These are phyloP conservation scores for Amanita polypyramis DNA, from an alignment of 768 basidiomycete genomes.

Conservation along the genomic window DNA sequence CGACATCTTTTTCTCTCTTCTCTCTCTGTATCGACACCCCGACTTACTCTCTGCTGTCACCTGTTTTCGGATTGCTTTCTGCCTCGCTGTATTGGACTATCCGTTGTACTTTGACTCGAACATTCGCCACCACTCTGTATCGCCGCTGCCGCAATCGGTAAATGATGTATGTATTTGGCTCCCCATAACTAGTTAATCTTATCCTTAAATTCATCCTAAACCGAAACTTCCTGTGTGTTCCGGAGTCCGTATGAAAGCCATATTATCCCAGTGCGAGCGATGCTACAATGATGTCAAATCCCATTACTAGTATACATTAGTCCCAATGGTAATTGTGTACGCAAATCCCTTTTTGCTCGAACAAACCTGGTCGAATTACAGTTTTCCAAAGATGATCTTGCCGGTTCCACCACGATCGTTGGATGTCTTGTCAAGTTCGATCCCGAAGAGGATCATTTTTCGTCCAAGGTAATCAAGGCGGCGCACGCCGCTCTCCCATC, in stretches of 20 bases:
- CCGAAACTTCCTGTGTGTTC: background rate
- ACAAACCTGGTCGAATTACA: background rate
- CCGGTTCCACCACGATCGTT: constrained; percentile 3
- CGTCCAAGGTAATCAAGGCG: constrained; percentile 57
- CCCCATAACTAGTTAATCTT: background rate
- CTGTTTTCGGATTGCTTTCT: constrained; percentile 4
- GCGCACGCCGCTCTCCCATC: constrained; percentile 61
- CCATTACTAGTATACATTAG: background rate
- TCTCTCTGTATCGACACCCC: background rate
- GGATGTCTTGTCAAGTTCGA: constrained; percentile 31
- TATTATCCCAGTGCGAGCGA: background rate
- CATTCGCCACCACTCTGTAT: background rate
- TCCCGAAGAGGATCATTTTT: constrained; percentile 48
- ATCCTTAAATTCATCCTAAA: background rate
- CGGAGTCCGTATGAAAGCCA: background rate
- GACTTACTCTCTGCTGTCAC: background rate
- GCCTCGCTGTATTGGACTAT: background rate
- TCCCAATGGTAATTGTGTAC: background rate
- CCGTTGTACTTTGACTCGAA: background rate
- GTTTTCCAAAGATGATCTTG: constrained; percentile 6
- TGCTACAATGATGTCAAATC: constrained; percentile 1
- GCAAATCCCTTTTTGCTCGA: background rate
- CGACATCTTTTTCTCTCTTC: background rate
- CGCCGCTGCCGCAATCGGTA: background rate
- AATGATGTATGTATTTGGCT: background rate